Percentiles rank a stretch among this genome's conserved stretches.
Evolutionary conservation across 139 green algal species (phyloP).

Genomic region (Zygnema cylindricum): DNA sequence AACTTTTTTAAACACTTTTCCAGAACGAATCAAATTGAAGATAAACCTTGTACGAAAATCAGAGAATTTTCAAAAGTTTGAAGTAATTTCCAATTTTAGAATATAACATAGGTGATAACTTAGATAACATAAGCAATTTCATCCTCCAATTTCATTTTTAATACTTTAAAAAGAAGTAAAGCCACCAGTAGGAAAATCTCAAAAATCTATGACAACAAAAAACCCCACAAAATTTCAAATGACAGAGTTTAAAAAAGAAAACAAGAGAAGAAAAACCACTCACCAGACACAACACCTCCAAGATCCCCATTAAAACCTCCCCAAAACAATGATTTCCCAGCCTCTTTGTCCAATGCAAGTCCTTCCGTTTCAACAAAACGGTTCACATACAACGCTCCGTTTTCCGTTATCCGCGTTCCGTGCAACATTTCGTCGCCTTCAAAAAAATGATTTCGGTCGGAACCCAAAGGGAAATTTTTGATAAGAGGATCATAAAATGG

Average conservation of each 20-base stretch:
- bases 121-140: too few species aligned
- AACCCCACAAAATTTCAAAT: too few species aligned
- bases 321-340: neutral
- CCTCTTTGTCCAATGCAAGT: conserved; percentile 47
- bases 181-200: too few species aligned
- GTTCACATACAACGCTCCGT: conserved; percentile 75
- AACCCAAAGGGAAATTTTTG: neutral
- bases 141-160: too few species aligned
- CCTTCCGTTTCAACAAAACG: conserved; percentile 71
- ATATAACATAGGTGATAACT: neutral
- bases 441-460: conserved; percentile 64
- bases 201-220: too few species aligned
- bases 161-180: too few species aligned
- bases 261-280: too few species aligned
- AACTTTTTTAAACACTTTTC: conserved; percentile 31
- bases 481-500: neutral
- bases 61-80: conserved; percentile 13
- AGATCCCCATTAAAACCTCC: conserved; percentile 4
- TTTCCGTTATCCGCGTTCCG: conserved; percentile 67
- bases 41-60: conserved; percentile 4
- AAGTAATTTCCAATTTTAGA: neutral
- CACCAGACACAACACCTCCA: conserved; percentile 2
- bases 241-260: too few species aligned
- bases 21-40: conserved; percentile 1
- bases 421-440: conserved; percentile 87